These are phyloP conservation scores for Penicillium cataractarum DNA, from an alignment of 495 filamentous ascomycete genomes.

Conservation along the genomic window DNA sequence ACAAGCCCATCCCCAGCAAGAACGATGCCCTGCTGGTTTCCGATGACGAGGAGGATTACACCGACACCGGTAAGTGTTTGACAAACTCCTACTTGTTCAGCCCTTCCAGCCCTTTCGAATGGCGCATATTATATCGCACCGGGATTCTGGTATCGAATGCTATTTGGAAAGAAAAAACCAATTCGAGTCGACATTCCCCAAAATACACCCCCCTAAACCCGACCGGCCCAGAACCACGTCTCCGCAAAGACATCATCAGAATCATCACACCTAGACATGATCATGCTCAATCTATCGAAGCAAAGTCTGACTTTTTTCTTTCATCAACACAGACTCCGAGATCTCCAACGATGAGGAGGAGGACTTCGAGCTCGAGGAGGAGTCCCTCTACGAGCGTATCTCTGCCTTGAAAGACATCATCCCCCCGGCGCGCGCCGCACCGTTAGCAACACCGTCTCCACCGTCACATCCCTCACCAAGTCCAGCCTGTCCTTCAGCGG, in stretches of 20 bases:
- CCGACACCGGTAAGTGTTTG: conserved; percentile 74
- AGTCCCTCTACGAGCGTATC: conserved; percentile 77
- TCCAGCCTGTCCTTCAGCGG: conserved; percentile 69
- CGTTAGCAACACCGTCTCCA: conserved; percentile 61
- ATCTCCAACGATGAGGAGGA: conserved; percentile 54
- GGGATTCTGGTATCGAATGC: neutral
- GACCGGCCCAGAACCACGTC: neutral
- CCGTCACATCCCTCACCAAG: conserved; percentile 61
- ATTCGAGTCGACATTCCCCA: neutral
- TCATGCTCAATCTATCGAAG: conserved; percentile 21
- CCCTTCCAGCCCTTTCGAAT: neutral
- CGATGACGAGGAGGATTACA: conserved; percentile 88
- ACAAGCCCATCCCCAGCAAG: conserved; percentile 67
- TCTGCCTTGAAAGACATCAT: conserved; percentile 89
- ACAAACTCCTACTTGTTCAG: conserved; percentile 11
- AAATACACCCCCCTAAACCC: neutral
- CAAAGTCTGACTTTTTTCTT: conserved; percentile 29
- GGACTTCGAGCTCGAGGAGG: conserved; percentile 47
- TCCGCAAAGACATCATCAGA: neutral
- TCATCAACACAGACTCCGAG: conserved; percentile 49
- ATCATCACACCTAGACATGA: neutral
- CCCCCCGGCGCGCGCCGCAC: conserved; percentile 78
- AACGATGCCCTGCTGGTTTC: conserved; percentile 53
- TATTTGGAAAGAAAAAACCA: neutral
- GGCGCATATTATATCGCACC: conserved; percentile 15